Conservation (phyloP, 768 basidiomycete genomes). For the Chalciporus sphaerocephalus region DNA sequence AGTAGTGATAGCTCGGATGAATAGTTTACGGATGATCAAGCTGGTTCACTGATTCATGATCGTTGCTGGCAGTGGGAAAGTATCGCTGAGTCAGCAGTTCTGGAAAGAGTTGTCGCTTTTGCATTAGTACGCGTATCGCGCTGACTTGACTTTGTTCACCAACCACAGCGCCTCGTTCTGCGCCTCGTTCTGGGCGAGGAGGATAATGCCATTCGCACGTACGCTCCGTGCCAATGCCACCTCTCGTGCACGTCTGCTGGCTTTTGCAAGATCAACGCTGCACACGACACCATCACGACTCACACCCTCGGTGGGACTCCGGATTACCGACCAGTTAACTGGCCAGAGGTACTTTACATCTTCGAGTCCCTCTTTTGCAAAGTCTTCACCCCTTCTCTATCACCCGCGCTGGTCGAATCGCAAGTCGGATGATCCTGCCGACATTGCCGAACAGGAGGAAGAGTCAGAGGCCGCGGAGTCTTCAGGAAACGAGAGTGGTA, state of each 20-base stretch:
- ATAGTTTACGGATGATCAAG: no score
- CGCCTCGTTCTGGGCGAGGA: constrained; percentile 11
- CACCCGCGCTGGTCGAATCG: constrained; percentile 40
- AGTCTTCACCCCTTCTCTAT: constrained; percentile 29
- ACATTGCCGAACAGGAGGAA: constrained; percentile 22
- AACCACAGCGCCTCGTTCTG: not conserved
- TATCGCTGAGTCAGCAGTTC: no score
- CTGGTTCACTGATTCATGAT: not conserved
- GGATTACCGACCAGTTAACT: constrained; percentile 6
- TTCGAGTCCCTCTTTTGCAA: constrained; percentile 21
- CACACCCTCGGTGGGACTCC: constrained; percentile 1
- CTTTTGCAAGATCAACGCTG: constrained; percentile 4
- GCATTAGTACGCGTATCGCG: no score
- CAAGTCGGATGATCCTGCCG: constrained; percentile 27
- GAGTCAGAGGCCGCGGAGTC: constrained; percentile 25
- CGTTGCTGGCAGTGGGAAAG: no score
- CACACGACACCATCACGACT: constrained; percentile 14
- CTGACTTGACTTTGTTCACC: no score
- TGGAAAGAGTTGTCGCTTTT: no score
- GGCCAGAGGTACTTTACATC: constrained; percentile 26
- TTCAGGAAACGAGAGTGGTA: constrained; percentile 10
- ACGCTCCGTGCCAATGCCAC: constrained; percentile 12
- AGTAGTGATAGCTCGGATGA: no score
- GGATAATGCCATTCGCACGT: constrained; percentile 26
- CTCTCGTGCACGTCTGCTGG: constrained; percentile 12